Conservation (phyloP, 1,284 basidiomycete genomes). For the Ustilago loliicola region DNA sequence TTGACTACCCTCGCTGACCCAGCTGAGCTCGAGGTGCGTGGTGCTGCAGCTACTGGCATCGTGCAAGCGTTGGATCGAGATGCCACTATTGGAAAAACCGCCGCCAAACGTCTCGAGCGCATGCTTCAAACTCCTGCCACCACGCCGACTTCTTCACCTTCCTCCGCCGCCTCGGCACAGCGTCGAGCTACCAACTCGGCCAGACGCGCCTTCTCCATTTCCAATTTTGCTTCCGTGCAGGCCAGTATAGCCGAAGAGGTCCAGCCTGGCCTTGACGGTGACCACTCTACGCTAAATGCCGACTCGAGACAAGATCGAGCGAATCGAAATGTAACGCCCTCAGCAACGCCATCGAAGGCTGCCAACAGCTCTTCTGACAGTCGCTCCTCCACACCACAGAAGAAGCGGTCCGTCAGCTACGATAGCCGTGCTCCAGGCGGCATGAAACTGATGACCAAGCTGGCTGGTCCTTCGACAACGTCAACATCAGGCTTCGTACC, state of each 20-base stretch:
- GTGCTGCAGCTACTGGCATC: constrained; percentile 33
- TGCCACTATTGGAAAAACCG: constrained; percentile 59
- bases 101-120: constrained; percentile 56
- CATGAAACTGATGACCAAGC: constrained; percentile 28
- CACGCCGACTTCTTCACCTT: constrained; percentile 24
- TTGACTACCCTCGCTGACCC: constrained; percentile 22
- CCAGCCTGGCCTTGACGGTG: background rate
- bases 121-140: constrained; percentile 45
- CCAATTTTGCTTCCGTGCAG: constrained; percentile 32
- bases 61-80: constrained; percentile 53
- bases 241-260: constrained; percentile 42
- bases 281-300: background rate
- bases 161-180: constrained; percentile 14
- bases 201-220: constrained; percentile 42
- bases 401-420: constrained; percentile 48
- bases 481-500: constrained; percentile 18
- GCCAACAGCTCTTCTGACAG: background rate
- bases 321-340: background rate
- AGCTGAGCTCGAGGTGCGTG: constrained; percentile 31
- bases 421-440: constrained; percentile 24
- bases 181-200: constrained; percentile 10
- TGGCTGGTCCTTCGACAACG: constrained; percentile 21
- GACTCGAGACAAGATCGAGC: background rate
- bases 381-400: constrained; percentile 25
- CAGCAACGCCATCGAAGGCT: background rate